These are phyloP conservation scores for Aspergillus haitiensis DNA, from an alignment of 495 filamentous ascomycete genomes.

Conservation along the genomic window DNA sequence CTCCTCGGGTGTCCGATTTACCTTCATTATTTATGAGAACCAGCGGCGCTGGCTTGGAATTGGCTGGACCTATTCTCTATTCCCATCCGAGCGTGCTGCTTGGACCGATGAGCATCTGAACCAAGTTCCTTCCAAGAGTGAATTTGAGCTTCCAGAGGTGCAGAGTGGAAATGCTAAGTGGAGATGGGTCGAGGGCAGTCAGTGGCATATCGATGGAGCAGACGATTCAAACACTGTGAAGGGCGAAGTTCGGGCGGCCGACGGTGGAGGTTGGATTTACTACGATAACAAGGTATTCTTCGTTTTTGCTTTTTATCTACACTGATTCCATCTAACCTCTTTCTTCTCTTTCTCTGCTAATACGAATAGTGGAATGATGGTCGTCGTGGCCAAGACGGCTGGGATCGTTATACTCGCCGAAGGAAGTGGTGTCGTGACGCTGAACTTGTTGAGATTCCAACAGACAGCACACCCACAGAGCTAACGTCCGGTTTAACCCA, in stretches of 20 bases:
- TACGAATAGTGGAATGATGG: conserved; percentile 81
- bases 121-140: conserved; percentile 68
- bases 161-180: conserved; percentile 77
- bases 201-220: conserved; percentile 86
- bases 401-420: conserved; percentile 91
- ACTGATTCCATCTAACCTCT: background rate
- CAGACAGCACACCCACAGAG: conserved; percentile 31
- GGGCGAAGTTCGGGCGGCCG: conserved; percentile 45
- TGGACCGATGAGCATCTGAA: conserved; percentile 98
- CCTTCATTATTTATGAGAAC: conserved; percentile 94
- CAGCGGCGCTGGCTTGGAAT: conserved; percentile 93
- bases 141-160: conserved; percentile 85
- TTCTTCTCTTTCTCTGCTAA: background rate
- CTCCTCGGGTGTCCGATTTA: conserved; percentile 82
- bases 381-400: conserved; percentile 82
- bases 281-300: conserved; percentile 89
- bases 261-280: conserved; percentile 87
- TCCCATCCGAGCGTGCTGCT: conserved; percentile 81
- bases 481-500: conserved; percentile 36
- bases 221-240: conserved; percentile 43
- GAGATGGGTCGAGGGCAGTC: conserved; percentile 82
- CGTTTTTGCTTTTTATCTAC: background rate
- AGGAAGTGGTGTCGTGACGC: conserved; percentile 96
- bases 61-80: conserved; percentile 89
- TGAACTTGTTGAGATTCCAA: conserved; percentile 78